Evolutionary conservation across 2,329 filamentous ascomycete genomes (phyloP), one percentile per base, ranked within the genome.

Genomic region (Neofusicoccum parvum): DNA sequence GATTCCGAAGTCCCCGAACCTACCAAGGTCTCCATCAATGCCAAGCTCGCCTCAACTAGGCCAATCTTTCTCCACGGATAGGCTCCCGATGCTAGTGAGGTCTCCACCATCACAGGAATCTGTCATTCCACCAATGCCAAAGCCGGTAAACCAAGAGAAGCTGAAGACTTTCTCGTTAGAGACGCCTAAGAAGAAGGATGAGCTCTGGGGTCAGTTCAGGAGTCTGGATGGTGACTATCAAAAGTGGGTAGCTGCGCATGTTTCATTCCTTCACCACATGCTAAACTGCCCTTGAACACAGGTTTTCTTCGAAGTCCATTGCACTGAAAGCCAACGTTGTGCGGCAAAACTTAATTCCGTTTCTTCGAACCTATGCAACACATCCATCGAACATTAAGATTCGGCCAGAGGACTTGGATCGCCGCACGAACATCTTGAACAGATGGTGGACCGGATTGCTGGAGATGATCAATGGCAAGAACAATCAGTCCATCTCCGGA

Each of bases 391-490:
- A 87, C 71, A 82, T 82, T 68, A 81, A 76, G 15, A 81, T 97
- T 51, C 82, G 86, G n/a, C 84, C 92, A 1, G 92, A 96, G 79
- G 92, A 96, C 74, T 79, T 97, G 50, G 93, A 97, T 72, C 86
- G 90, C 41, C 86, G 94, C 67, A 86, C 90, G 2, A 88, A 88
- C 50, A 92, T 96, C 54, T 80, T 97, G 66, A 92, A 95, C 75
- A 94, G 92, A 74, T 97, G 94, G 94, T 97, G 94, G 94, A 89
- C 85, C 49, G 89, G 87, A 1, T 81, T 97, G 45, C 80, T 97
- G 65, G 92, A 95, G 67, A 88, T 96, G 82, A 85, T 97, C 27
- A 89, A 93, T 69, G 90, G 90, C 37, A 86, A 86, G 67, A 87
- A 89, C 73, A 89, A 89, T 65, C 90, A 92, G 71, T 89, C 90